These are phyloP conservation scores for Fragilaria radians DNA, from an alignment of 108 stramenopile genomes.

Conservation along the genomic window DNA sequence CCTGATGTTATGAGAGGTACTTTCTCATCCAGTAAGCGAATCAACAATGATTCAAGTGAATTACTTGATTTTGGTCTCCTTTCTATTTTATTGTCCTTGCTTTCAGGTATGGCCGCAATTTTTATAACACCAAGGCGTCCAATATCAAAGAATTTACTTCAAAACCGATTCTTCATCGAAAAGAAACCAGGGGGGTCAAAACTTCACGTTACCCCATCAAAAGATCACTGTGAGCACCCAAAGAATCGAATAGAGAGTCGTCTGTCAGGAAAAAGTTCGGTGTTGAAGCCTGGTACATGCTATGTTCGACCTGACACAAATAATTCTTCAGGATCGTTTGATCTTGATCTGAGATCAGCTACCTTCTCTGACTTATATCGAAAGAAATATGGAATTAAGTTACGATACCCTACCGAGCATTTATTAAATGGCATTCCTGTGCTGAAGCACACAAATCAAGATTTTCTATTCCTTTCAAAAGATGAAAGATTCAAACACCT, in stretches of 20 bases:
- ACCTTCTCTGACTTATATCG: slow-evolving; percentile 7
- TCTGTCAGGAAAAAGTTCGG: slow-evolving; percentile 13
- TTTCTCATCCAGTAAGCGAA: too few species aligned
- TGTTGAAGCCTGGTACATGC: slow-evolving; percentile 17
- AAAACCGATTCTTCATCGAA: background rate
- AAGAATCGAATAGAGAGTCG: slow-evolving; percentile 17
- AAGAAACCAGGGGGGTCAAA: background rate
- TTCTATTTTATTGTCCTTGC: background rate
- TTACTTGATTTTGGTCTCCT: too few species aligned
- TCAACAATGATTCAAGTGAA: too few species aligned
- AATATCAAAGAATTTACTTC: background rate
- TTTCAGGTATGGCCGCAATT: background rate
- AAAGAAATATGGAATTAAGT: slow-evolving; percentile 4
- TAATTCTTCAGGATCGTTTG: too few species aligned
- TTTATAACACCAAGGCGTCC: background rate
- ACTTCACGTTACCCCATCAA: background rate
- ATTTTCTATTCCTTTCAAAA: slow-evolving; percentile 2
- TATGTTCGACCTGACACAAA: too few species aligned
- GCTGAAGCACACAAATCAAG: slow-evolving; percentile 9
- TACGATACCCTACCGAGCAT: slow-evolving; percentile 1
- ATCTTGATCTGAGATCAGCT: slow-evolving; percentile 10
- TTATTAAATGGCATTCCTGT: slow-evolving; percentile 8
- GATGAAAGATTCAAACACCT: slow-evolving; percentile 11
- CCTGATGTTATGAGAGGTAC: background rate
- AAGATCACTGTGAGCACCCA: slow-evolving; percentile 2